Conservation (phyloP, 2,329 filamentous ascomycete species). For the Diaporthe vexans region DNA sequence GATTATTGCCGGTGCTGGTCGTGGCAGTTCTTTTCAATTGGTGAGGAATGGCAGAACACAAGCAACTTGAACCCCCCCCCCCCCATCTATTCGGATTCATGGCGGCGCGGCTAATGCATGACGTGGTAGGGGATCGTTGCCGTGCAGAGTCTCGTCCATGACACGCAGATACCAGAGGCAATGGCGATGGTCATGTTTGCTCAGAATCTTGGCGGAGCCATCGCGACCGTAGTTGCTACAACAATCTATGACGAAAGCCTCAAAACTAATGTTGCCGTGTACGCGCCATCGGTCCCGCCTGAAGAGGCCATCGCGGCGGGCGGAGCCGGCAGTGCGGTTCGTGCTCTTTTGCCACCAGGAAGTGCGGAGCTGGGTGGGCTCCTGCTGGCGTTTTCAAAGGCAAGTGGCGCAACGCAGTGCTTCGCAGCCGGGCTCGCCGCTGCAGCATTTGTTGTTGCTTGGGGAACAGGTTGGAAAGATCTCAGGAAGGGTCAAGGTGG, state of each 20-base stretch:
- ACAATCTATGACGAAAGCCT: not conserved
- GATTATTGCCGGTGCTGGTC: not conserved
- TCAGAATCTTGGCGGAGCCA: not conserved
- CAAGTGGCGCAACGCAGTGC: not conserved
- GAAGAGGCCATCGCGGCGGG: not conserved
- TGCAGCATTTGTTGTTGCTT: not conserved
- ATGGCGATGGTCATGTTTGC: not conserved
- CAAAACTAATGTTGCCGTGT: not conserved
- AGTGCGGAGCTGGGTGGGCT: not conserved
- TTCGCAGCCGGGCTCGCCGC: not conserved
- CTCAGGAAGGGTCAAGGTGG: not conserved
- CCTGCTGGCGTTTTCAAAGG: not conserved
- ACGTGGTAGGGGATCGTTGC: not conserved
- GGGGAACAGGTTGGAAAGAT: not conserved
- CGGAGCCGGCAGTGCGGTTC: not conserved
- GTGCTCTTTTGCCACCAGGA: not conserved
- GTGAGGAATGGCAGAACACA: not conserved
- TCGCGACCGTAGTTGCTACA: not conserved
- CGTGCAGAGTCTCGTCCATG: not conserved
- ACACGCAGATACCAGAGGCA: not conserved
- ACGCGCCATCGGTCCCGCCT: not conserved
- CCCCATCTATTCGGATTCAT: not conserved
- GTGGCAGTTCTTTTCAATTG: not conserved
- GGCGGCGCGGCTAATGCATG: not conserved
- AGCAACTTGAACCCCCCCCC: no score